Evolutionary conservation across 352 stramenopile genomes (phyloP), one percentile per base, ranked within the genome.

Genomic region (Phytophthora sojae): DNA sequence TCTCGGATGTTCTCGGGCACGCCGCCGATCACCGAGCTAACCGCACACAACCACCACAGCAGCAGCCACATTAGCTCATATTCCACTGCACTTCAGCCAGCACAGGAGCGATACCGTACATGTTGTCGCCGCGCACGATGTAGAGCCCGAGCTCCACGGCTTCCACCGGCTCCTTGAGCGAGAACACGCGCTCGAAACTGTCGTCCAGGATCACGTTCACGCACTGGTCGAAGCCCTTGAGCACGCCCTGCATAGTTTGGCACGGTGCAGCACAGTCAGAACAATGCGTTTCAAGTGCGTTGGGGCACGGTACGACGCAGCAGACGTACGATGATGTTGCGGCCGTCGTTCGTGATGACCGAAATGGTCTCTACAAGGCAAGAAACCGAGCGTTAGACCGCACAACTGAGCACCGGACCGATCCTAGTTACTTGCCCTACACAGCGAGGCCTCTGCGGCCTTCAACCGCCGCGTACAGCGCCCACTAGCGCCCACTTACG

Each of bases 81-180:
- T 4, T 6, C 25, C 23, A 47, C 37, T 3, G 8, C 14, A 14
- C 15, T 15, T 9, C 39, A 75, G 26, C 5, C 4, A 50, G 12
- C 21, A 11, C 37, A 32, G 25, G 8, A 63, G 5, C 14, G 44
- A 49, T 5, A 12, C 45, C 83, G 70, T 81, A 96, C 91, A 98
- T 97, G 77, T 98, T 98, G 80, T 98, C 94, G 23, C 95, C 96
- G 53, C 96, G 89, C 45, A 98, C 86, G 66, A 99, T 97, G 69
- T 98, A 98, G 25, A 98, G 79, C 29, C 96, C 96, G 8, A 98
- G 80, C 64, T 94, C 85, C 21, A 97, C 90, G 23, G 90, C 85
- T 56, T 98, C 91, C 39, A 98, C 94, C 7, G 91, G 93, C 37
- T 94, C 86, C 60, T 96, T 94, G 39, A 84, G 76, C 56, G 92